Evolutionary conservation across 208 protist genomes (phyloP).

Genomic region (Sergeia podlipaevii): DNA sequence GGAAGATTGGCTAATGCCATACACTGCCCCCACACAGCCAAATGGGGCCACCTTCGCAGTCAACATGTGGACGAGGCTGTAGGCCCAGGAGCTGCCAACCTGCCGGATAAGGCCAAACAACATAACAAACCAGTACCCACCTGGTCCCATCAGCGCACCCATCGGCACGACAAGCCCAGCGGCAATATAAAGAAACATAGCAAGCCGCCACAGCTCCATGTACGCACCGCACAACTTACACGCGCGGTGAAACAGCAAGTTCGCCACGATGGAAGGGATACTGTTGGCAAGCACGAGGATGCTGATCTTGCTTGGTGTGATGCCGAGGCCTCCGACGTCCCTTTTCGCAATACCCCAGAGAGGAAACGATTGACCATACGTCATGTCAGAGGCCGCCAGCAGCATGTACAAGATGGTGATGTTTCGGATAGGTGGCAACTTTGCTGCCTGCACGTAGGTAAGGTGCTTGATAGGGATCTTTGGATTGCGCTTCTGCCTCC

Average conservation of each 20-base stretch:
- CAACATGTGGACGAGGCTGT: constrained; percentile 40
- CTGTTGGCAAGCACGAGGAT: constrained; percentile 30
- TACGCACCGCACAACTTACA: constrained; percentile 18
- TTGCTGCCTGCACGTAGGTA: constrained; percentile 37
- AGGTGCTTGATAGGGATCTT: constrained; percentile 10
- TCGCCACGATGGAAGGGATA: constrained; percentile 41
- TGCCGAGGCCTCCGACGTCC: constrained; percentile 26
- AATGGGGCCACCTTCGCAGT: constrained; percentile 36
- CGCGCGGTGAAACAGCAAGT: constrained; percentile 32
- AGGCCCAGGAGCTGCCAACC: constrained; percentile 30
- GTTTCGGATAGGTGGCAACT: constrained; percentile 21
- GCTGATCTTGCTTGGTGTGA: constrained; percentile 31
- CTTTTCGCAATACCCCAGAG: constrained; percentile 47
- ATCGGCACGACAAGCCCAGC: constrained; percentile 11
- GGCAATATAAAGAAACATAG: constrained; percentile 3
- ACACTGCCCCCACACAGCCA: constrained; percentile 35
- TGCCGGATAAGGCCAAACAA: constrained; percentile 30
- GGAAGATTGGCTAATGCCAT: constrained; percentile 47
- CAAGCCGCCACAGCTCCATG: constrained; percentile 26
- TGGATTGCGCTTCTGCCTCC: background rate
- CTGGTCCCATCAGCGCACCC: constrained; percentile 7
- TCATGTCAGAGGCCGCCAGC: constrained; percentile 39
- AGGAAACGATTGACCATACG: constrained; percentile 50
- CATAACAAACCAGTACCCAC: constrained; percentile 27
- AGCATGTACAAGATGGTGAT: constrained; percentile 56